Evolutionary conservation across 2,329 filamentous ascomycete genomes (phyloP).

Genomic region (Bertia moriformis): DNA sequence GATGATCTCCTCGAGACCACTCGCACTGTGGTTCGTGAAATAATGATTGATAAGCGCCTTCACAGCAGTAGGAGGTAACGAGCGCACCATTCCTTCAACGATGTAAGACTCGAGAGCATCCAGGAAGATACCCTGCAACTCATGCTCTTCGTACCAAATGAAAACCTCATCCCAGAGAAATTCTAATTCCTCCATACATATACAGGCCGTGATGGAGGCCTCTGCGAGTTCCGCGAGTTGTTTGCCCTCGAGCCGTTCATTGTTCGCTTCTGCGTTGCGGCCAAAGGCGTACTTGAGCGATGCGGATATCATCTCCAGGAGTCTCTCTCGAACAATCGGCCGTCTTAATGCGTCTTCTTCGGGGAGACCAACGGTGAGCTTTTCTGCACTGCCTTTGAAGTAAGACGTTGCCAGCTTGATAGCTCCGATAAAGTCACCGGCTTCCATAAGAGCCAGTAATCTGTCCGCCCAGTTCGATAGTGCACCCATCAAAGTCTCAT

Average conservation of each 20-base stretch:
- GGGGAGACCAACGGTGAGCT: constrained; percentile 81
- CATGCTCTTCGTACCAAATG: constrained; percentile 72
- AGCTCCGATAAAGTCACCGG: constrained; percentile 86
- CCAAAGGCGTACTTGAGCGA: constrained; percentile 78
- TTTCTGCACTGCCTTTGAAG: constrained; percentile 81
- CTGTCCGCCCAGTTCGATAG: constrained; percentile 96
- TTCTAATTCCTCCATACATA: constrained; percentile 62
- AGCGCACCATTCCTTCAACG: constrained; percentile 58
- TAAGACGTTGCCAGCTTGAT: constrained; percentile 85
- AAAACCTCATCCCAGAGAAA: constrained; percentile 88
- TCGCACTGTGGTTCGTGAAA: constrained; percentile 59
- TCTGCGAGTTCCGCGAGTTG: constrained; percentile 67
- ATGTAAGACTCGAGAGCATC: constrained; percentile 82
- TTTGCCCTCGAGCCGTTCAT: constrained; percentile 24
- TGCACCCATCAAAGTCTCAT: constrained; percentile 78
- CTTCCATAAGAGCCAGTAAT: constrained; percentile 83
- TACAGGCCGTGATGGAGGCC: constrained; percentile 70
- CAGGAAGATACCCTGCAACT: constrained; percentile 62
- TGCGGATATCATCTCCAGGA: constrained; percentile 84
- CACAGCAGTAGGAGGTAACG: constrained; percentile 67
- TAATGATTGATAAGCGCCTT: constrained; percentile 78
- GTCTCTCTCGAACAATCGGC: constrained; percentile 69
- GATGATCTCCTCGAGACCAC: constrained; percentile 79
- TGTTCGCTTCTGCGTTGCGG: neutral
- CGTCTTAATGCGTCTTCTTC: constrained; percentile 67